phyloP scores from a whole-genome alignment of 306 rosid species.

The Cucumis hystrix region DNA sequence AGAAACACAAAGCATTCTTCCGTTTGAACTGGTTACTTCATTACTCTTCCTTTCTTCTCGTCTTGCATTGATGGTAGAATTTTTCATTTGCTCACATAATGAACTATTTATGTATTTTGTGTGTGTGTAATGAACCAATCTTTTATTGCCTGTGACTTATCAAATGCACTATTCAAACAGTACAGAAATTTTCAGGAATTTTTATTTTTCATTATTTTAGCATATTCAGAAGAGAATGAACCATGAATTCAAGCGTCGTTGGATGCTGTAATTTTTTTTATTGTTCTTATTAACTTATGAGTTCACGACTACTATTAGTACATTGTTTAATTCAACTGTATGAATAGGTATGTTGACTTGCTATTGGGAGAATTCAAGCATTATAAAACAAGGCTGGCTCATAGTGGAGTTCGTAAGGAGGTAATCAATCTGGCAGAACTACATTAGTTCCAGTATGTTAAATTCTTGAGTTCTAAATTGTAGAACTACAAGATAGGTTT shows the following conservation, averaged over 20 bases:
- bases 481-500: neutral
- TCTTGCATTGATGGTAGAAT: neutral
- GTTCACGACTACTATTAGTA: conserved; percentile 1
- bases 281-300: neutral
- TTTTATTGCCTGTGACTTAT: neutral
- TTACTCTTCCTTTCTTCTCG: neutral
- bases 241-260: neutral
- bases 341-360: conserved; percentile 79
- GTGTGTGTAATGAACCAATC: neutral
- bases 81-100: neutral
- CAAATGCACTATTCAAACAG: neutral
- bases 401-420: conserved; percentile 87
- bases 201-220: neutral
- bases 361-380: conserved; percentile 97
- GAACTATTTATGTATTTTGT: neutral
- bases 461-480: neutral
- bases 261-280: neutral
- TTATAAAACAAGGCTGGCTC: conserved; percentile 84
- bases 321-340: conserved; percentile 23
- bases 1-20: neutral
- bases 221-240: neutral
- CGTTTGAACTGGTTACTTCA: neutral
- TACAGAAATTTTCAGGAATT: neutral
- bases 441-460: neutral
- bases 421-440: conserved; percentile 26